Percentiles rank a stretch among this genome's conserved stretches.
Evolutionary conservation across 1,139 yeast genomes (phyloP).

Genomic region (Lodderomyces elongisporus): DNA sequence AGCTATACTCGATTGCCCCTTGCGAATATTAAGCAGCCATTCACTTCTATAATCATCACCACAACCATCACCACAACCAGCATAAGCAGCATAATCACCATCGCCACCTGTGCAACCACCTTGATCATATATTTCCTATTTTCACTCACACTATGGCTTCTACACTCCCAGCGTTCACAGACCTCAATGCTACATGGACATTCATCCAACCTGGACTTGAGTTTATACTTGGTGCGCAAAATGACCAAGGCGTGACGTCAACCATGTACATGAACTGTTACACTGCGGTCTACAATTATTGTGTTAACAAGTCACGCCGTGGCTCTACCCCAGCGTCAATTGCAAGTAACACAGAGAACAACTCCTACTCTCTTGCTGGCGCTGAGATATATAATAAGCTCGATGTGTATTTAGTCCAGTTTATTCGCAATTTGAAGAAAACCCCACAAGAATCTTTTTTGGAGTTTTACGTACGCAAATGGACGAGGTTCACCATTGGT

Average conservation of each 20-base stretch:
- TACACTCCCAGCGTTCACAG: conserved; percentile 33
- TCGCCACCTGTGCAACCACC: too few species aligned
- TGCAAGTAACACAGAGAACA: conserved; percentile 19
- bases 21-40: too few species aligned
- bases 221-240: conserved; percentile 62
- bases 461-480: conserved; percentile 78
- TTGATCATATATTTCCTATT: too few species aligned
- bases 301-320: conserved; percentile 71
- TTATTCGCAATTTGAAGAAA: conserved; percentile 49
- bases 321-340: conserved; percentile 14
- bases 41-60: too few species aligned
- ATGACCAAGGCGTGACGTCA: conserved; percentile 62
- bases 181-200: conserved; percentile 68
- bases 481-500: conserved; percentile 89
- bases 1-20: too few species aligned
- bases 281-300: conserved; percentile 90
- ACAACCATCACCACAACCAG: too few species aligned
- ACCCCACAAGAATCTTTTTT: conserved; percentile 64
- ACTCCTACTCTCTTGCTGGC: conserved; percentile 61
- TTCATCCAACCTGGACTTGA: conserved; percentile 72
- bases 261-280: conserved; percentile 69
- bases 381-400: conserved; percentile 80
- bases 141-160: conserved; percentile 6
- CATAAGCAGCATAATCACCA: too few species aligned
- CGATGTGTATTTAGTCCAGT: conserved; percentile 58